Base-by-base conservation (phyloP, 1,139 yeast species). In the Protomyces inouyei region DNA sequence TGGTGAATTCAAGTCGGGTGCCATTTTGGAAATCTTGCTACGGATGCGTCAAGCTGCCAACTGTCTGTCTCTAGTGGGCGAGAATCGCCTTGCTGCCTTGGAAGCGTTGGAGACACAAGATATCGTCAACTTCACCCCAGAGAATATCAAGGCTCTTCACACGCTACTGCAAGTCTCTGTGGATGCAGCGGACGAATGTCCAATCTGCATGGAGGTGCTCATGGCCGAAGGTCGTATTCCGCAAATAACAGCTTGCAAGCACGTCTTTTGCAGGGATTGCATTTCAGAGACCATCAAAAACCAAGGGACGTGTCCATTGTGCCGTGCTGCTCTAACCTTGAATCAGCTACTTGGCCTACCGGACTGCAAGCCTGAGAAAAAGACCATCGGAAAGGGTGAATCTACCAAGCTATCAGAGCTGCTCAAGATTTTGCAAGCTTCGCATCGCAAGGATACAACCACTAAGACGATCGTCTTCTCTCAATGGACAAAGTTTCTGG, bases 31-130 rank as follows among this genome's bases (percentile, higher is more conserved):
- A 1, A 95, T 89, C 71, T 87, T 93, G 66, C 75, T 92, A 68
- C 79, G 98, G 64, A 78, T 93, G 56, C 80, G 98, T 65, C 98
- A 93, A 73, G 83, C 88, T 0, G 93, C 98, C 73, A 90, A 97
- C 72, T 97, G 93, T 73, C 81, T 87, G 10, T 77, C 75, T 1
- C 67, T 74, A n/a, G 52, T 59, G 52, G 52, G 37, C 35, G 52
- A 52, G 32, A 57, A 59, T 23, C 56, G 63, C 55, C 18, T 66
- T 56, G 45, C 61, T 57, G n/a, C 54, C 37, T 40, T 45, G 65
- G 51, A 23, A 57, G 37, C 53, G 37, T 10, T 67, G 18, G 59
- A 60, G 3, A 56, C 54, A 14, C 37, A 56, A 37, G 55, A 53
- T 2, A 37, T 57, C 4, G 67, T 67, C 3, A 57, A 16, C 18